Evolutionary conservation across 2,329 filamentous ascomycete species (phyloP).

Genomic region (Colletotrichum musae): DNA sequence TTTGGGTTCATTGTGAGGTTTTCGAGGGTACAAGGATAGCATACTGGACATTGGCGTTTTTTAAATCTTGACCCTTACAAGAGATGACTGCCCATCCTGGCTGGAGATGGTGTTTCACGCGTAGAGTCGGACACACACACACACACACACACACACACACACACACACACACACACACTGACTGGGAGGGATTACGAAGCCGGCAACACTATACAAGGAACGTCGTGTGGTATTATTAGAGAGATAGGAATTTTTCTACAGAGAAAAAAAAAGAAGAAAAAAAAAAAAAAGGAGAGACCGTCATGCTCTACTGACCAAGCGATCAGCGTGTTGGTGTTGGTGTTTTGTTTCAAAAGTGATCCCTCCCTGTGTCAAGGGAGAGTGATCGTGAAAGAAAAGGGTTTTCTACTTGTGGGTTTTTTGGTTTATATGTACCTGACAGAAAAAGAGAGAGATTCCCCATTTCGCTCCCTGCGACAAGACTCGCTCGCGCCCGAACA

Average conservation of each 20-base stretch:
- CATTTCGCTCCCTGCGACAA: slow-evolving; percentile 19
- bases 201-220: slow-evolving; percentile 18
- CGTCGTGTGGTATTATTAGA: slow-evolving; percentile 20
- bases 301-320: not conserved
- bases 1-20: slow-evolving; percentile 13
- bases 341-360: not conserved
- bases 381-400: not conserved
- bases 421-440: slow-evolving; percentile 17
- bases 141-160: not conserved
- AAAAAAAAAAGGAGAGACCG: slow-evolving; percentile 17
- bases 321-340: not conserved
- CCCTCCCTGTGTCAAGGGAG: not conserved
- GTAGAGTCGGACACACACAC: not conserved
- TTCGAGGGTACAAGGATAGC: slow-evolving; percentile 15
- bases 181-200: not conserved
- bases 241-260: slow-evolving; percentile 15
- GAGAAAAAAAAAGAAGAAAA: slow-evolving; percentile 11
- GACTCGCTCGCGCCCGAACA: slow-evolving; percentile 37
- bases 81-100: not conserved
- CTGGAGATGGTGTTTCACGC: not conserved
- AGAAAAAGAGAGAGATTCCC: slow-evolving; percentile 9
- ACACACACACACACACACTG: not conserved
- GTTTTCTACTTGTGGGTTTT: slow-evolving; percentile 11
- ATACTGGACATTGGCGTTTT: slow-evolving; percentile 38
- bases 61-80: slow-evolving; percentile 5